A percentile compares a stretch with the other conserved stretches of the same genome.
Conservation (phyloP, 176 grass and related monocot genomes). For the Paspalum vaginatum region DNA sequence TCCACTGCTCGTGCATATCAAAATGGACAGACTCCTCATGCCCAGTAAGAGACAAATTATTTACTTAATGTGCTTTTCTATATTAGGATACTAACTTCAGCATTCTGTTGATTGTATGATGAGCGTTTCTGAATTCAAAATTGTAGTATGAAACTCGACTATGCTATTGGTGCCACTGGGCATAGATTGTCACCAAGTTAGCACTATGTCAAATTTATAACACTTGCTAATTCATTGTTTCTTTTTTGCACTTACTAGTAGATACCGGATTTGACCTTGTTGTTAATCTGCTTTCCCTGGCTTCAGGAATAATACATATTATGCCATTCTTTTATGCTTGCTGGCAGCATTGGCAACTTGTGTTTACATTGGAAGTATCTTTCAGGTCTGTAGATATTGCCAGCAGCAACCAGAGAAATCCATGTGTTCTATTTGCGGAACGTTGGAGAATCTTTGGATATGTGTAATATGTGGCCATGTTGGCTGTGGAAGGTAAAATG, state of each 20-base stretch:
- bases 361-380: slow-evolving; percentile 45
- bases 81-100: slow-evolving; percentile 2
- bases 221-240: not conserved
- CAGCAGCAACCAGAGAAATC: slow-evolving; percentile 93
- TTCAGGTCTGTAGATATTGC: slow-evolving; percentile 95
- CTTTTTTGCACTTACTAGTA: not conserved
- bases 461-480: slow-evolving; percentile 95
- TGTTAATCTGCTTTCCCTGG: not conserved
- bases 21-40: slow-evolving; percentile 98
- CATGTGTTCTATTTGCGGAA: slow-evolving; percentile 85
- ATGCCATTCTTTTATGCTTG: not conserved
- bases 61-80: not conserved
- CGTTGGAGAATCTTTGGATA: slow-evolving; percentile 90
- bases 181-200: slow-evolving; percentile 24
- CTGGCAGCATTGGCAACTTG: not conserved
- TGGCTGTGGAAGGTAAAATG: slow-evolving; percentile 91
- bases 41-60: slow-evolving; percentile 66
- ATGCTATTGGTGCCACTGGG: not conserved
- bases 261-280: slow-evolving; percentile 23
- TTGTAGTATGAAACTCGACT: not conserved
- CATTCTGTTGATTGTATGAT: slow-evolving; percentile 4
- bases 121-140: not conserved
- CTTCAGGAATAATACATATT: not conserved
- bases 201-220: slow-evolving; percentile 20
- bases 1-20: slow-evolving; percentile 95